phyloP scores from a whole-genome alignment of 140 eudicot species.

The Erigeron philadelphicus region DNA sequence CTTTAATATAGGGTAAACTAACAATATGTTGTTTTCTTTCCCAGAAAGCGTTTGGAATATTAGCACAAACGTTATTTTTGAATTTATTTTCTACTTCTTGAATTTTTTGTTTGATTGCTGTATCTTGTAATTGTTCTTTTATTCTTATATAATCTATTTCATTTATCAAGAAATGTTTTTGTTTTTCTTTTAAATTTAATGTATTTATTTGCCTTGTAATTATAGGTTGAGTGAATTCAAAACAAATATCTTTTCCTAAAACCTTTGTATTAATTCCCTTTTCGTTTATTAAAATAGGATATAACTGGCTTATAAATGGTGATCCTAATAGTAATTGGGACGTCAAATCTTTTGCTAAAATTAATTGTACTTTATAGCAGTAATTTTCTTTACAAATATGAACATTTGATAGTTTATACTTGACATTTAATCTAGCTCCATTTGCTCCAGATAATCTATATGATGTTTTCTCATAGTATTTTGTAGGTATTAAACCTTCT shows the following conservation, averaged over 20 bases:
- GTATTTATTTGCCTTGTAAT: too few species aligned
- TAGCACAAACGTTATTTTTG: not conserved
- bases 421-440: too few species aligned
- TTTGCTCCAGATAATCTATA: not conserved
- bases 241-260: not conserved
- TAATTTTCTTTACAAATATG: too few species aligned
- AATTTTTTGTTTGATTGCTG: too few species aligned
- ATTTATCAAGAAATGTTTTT: too few species aligned
- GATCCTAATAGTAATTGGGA: not conserved
- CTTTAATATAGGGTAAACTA: too few species aligned
- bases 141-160: too few species aligned
- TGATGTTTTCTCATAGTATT: not conserved
- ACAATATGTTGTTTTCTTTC: too few species aligned
- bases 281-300: not conserved
- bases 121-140: not conserved
- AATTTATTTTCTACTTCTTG: not conserved
- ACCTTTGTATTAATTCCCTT: not conserved
- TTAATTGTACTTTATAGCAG: not conserved
- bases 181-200: not conserved
- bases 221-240: not conserved
- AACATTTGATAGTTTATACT: too few species aligned
- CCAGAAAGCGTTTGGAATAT: not conserved
- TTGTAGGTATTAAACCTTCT: not conserved
- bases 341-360: not conserved
- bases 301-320: not conserved